These are phyloP conservation scores for Malassezia equina DNA, from an alignment of 1,284 basidiomycete genomes.

Conservation along the genomic window DNA sequence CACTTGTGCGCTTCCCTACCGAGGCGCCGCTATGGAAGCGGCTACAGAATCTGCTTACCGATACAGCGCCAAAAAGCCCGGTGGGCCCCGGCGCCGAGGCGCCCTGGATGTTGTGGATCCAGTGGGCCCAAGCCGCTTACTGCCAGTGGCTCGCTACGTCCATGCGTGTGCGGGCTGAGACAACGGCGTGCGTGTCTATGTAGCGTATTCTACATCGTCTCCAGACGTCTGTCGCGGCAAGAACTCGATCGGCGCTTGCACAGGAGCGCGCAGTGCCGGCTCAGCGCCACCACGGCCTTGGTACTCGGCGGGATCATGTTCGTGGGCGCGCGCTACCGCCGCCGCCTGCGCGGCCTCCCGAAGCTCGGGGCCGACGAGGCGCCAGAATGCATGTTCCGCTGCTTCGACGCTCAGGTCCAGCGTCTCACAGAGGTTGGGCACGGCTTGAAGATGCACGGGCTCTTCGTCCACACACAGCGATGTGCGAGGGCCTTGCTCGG, in stretches of 20 bases:
- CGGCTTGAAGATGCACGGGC: constrained; percentile 39
- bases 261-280: not conserved
- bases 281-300: constrained; percentile 26
- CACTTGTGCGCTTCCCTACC: not conserved
- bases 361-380: constrained; percentile 47
- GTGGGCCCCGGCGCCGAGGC: not conserved
- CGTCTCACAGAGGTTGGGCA: constrained; percentile 53
- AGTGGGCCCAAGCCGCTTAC: not conserved
- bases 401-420: constrained; percentile 51
- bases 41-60: not conserved
- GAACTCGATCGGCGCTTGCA: constrained; percentile 8
- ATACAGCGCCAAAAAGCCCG: not conserved
- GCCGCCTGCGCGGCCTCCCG: constrained; percentile 2
- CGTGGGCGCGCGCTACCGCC: constrained; percentile 9
- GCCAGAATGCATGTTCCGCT: constrained; percentile 60
- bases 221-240: constrained; percentile 1
- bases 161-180: not conserved
- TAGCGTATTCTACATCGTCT: not conserved
- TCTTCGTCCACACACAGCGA: not conserved
- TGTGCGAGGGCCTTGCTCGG: constrained; percentile 45
- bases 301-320: constrained; percentile 27
- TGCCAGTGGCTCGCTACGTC: not conserved
- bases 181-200: not conserved
- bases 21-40: not conserved
- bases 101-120: not conserved